phyloP scores from a whole-genome alignment of 2,329 filamentous ascomycete genomes.

The Rhinocladiella similis region DNA sequence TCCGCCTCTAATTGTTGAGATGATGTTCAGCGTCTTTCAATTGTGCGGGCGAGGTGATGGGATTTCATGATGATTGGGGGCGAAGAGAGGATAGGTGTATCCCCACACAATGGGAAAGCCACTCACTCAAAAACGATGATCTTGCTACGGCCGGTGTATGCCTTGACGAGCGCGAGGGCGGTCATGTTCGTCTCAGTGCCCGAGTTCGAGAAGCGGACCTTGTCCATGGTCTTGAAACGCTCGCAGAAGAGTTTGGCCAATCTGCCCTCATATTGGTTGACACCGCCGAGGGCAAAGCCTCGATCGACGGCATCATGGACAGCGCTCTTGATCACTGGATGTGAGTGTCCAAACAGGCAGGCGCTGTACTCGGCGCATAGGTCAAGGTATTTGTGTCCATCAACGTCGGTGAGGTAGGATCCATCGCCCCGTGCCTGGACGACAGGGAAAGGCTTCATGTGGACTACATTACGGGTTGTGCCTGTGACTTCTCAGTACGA shows the following conservation, averaged over 20 bases:
- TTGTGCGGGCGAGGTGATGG: too few relatives aligned
- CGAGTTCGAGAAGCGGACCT: constrained; percentile 35
- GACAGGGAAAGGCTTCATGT: constrained; percentile 1
- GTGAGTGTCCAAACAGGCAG: constrained; percentile 1
- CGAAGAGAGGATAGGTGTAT: too few relatives aligned
- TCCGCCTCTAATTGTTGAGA: not conserved
- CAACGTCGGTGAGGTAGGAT: not conserved
- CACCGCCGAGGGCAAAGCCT: not conserved
- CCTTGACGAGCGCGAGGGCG: constrained; percentile 1
- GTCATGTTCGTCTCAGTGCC: constrained; percentile 7
- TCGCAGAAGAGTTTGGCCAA: not conserved
- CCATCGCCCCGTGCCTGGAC: not conserved
- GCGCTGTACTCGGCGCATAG: not conserved
- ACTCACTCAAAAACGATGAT: not conserved
- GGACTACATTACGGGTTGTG: constrained; percentile 2
- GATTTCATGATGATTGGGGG: too few relatives aligned
- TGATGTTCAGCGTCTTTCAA: not conserved
- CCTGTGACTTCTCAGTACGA: not conserved
- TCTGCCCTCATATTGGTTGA: constrained; percentile 1
- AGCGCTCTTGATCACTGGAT: not conserved
- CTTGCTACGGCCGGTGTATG: constrained; percentile 2
- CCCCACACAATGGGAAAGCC: too few relatives aligned
- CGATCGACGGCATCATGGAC: not conserved
- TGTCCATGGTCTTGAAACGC: constrained; percentile 43
- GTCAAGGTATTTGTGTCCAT: constrained; percentile 3